phyloP scores from a whole-genome alignment of 495 filamentous ascomycete species.

The Chaetomium tenue region DNA sequence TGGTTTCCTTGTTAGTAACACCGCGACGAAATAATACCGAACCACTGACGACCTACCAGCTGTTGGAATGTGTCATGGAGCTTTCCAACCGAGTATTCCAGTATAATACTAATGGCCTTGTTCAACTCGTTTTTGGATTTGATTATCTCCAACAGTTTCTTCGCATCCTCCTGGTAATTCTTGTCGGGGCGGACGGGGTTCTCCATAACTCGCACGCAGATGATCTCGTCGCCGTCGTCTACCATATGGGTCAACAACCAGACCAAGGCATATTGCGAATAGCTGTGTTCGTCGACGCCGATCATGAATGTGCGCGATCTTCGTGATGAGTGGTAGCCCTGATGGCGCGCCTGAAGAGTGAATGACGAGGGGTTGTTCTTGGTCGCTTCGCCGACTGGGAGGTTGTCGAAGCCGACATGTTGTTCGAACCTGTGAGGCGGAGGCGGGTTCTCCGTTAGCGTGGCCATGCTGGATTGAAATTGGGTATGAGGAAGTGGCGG shows the following conservation, averaged over 20 bases:
- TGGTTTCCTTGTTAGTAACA: conserved; percentile 33
- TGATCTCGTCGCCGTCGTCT: conserved; percentile 94
- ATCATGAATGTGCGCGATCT: conserved; percentile 90
- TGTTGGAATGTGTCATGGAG: conserved; percentile 89
- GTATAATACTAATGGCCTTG: conserved; percentile 78
- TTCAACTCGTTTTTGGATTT: conserved; percentile 82
- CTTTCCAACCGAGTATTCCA: conserved; percentile 91
- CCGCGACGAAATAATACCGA: not conserved
- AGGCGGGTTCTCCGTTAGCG: conserved; percentile 41
- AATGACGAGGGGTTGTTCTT: conserved; percentile 81
- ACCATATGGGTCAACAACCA: conserved; percentile 95
- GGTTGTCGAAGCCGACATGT: conserved; percentile 90
- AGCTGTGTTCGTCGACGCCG: conserved; percentile 90
- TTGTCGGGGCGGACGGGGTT: conserved; percentile 76
- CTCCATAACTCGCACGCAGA: conserved; percentile 89
- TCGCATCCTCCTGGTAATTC: conserved; percentile 78
- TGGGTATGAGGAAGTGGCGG: not conserved
- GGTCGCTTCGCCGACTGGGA: conserved; percentile 61
- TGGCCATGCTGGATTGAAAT: conserved; percentile 36
- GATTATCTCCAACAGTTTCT: conserved; percentile 69
- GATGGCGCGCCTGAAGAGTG: conserved; percentile 84
- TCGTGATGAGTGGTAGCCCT: conserved; percentile 79
- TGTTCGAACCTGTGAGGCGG: conserved; percentile 53
- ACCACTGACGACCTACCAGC: conserved; percentile 58
- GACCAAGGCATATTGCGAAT: conserved; percentile 91